These are phyloP conservation scores for Aspergillus vadensis DNA, from an alignment of 2,329 filamentous ascomycete genomes.

Conservation along the genomic window DNA sequence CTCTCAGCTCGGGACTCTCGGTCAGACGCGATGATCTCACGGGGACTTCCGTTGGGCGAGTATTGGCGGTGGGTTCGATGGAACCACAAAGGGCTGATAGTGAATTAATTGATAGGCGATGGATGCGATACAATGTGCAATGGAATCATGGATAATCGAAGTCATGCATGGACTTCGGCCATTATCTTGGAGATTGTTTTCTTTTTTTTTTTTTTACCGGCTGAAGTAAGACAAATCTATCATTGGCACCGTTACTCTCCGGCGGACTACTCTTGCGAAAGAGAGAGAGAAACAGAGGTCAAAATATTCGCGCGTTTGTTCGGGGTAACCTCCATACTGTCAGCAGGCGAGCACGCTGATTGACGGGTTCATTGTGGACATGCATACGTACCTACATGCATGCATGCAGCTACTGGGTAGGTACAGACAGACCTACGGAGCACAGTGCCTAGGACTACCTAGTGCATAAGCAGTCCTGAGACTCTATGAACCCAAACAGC, in stretches of 20 bases:
- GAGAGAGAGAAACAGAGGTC: too few species aligned
- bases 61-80: slow-evolving; percentile 16
- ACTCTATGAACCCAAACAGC: not conserved
- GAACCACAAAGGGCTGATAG: not conserved
- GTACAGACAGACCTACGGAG: not conserved
- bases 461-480: not conserved
- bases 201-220: not conserved
- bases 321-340: not conserved
- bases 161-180: not conserved
- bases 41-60: slow-evolving; percentile 16
- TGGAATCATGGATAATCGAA: not conserved
- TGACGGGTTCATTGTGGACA: not conserved
- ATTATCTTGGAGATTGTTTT: too few species aligned
- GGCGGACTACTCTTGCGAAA: not conserved
- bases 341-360: slow-evolving; percentile 1
- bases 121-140: not conserved
- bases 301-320: not conserved
- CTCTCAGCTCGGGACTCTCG: not conserved
- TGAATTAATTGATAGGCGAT: not conserved
- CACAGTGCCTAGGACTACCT: not conserved
- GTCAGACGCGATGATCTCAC: slow-evolving; percentile 15
- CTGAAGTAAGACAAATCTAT: not conserved
- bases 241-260: not conserved
- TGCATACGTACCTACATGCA: slow-evolving; percentile 3
- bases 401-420: not conserved